phyloP scores from a whole-genome alignment of 2,329 filamentous ascomycete species.

The Corynespora cassiicola region DNA sequence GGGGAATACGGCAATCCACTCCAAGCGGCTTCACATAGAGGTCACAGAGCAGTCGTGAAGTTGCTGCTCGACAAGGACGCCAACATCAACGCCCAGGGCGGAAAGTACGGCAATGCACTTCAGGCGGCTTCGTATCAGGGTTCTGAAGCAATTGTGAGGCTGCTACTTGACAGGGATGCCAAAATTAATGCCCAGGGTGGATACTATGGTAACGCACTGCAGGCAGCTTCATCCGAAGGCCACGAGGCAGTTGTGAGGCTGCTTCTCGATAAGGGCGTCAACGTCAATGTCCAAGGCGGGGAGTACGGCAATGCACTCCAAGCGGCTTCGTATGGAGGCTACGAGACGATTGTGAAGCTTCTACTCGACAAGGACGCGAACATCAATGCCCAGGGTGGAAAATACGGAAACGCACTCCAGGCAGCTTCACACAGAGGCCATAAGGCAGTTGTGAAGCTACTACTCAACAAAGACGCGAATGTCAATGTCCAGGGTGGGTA shows the following conservation, averaged over 20 bases:
- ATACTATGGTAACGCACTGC: neutral
- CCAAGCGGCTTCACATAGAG: neutral
- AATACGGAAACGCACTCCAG: conserved; percentile 3
- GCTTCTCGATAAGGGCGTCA: neutral
- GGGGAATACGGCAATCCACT: neutral
- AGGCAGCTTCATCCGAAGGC: neutral
- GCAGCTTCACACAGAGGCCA: conserved; percentile 1
- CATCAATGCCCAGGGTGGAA: neutral
- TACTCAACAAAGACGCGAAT: neutral
- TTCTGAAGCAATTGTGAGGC: neutral
- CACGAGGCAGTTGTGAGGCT: neutral
- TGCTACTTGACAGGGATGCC: conserved; percentile 3
- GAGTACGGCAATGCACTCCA: conserved; percentile 5
- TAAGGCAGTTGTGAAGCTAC: conserved; percentile 1
- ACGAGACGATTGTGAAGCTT: conserved; percentile 1
- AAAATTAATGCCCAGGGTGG: conserved; percentile 3
- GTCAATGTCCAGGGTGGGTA: neutral
- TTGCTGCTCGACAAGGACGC: conserved; percentile 1
- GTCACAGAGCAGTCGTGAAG: neutral
- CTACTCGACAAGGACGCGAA: conserved; percentile 2
- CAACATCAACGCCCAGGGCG: neutral
- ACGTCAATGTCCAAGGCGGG: neutral
- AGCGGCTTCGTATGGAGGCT: conserved; percentile 3
- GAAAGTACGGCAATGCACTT: neutral
- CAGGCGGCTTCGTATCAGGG: conserved; percentile 1